These are phyloP conservation scores for Blastobotrys arbuscula DNA, from an alignment of 1,139 yeast genomes.

Conservation along the genomic window DNA sequence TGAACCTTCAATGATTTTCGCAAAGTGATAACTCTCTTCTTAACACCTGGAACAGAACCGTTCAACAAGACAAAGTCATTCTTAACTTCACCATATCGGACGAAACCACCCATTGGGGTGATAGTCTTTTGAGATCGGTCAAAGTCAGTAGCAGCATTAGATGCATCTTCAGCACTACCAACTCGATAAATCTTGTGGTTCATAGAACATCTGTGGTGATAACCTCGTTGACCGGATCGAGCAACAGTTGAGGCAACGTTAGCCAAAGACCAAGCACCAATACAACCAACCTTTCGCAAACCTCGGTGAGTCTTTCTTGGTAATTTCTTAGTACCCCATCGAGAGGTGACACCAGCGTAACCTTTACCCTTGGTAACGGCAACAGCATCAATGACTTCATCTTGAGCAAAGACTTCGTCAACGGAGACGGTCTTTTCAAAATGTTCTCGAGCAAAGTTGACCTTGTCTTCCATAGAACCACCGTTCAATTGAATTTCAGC, in stretches of 20 bases:
- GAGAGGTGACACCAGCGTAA: conserved; percentile 99
- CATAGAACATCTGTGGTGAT: conserved; percentile 99
- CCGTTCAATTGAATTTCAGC: conserved; percentile 99
- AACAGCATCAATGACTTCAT: conserved; percentile 96
- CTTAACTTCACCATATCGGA: conserved; percentile 96
- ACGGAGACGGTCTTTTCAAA: conserved; percentile 98
- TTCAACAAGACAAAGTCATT: conserved; percentile 96
- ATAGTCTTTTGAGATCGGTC: conserved; percentile 99
- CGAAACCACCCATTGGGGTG: conserved; percentile 99
- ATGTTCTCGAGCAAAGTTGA: conserved; percentile 98
- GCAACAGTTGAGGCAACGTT: conserved; percentile 99
- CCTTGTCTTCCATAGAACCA: conserved; percentile 97
- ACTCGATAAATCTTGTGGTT: conserved; percentile 99
- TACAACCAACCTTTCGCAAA: conserved; percentile 99
- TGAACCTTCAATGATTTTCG: conserved; percentile 98
- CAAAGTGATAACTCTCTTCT: conserved; percentile 98
- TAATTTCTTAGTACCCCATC: conserved; percentile 99
- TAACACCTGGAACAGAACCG: conserved; percentile 99
- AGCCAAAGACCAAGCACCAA: conserved; percentile 99
- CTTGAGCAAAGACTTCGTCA: conserved; percentile 94
- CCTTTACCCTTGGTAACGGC: conserved; percentile 99
- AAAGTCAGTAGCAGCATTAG: conserved; percentile 92
- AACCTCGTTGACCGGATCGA: conserved; percentile 99
- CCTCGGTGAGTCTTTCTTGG: conserved; percentile 99
- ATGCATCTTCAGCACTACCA: conserved; percentile 93